Base-by-base conservation (phyloP, 192 early-diverging fungal species). In the Allomyces macrogynus region DNA sequence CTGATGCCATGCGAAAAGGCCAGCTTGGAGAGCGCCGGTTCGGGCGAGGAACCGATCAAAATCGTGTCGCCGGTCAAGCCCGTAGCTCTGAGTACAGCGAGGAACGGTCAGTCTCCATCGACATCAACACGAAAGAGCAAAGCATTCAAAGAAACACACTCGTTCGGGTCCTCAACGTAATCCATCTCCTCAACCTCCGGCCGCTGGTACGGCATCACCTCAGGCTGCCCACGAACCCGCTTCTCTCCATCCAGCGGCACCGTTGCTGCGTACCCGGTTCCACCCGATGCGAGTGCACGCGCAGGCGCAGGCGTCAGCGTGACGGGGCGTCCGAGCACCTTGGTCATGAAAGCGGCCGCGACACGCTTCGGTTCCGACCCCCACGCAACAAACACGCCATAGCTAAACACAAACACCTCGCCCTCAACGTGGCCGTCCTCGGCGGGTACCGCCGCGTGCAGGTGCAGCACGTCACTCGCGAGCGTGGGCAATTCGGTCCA, bases 301-400 rank as follows among this genome's bases (percentile, higher is more conserved):
- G 62, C 77, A 81, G 27, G 43, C 27, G 27, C 75, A 70, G 24
- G 73, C 60, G 62, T 77, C 82, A 42, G 73, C 78, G 12, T 44
- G 69, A 18, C 61, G 61, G 24, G 62, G 11, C 1, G 61, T 18
- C 60, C 63, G 27, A 77, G 75, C 27, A 83, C 66, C 20, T 73
- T 57, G 18, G 63, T 44, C 23, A 78, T 62, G 65, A 84, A 67
- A 44, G 63, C 54, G 20, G 49, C 49, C 64, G 67, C 69, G 57
- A 73, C 74, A 57, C 77, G 66, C 24, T 32, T 42, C 40, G 75
- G 74, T 1, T 68, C 63, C 1, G 77, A 73, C 25, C 82, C 82
- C 82, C 82, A 84, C 3, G 77, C 72, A 11, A 79, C 82, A 64
- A 81, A 76, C n/a, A 76, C 73, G 10, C 82, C 82, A 60, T 75